Evolutionary conservation across 495 filamentous ascomycete species (phyloP).

Genomic region (Pyrenopolyporus hunteri): DNA sequence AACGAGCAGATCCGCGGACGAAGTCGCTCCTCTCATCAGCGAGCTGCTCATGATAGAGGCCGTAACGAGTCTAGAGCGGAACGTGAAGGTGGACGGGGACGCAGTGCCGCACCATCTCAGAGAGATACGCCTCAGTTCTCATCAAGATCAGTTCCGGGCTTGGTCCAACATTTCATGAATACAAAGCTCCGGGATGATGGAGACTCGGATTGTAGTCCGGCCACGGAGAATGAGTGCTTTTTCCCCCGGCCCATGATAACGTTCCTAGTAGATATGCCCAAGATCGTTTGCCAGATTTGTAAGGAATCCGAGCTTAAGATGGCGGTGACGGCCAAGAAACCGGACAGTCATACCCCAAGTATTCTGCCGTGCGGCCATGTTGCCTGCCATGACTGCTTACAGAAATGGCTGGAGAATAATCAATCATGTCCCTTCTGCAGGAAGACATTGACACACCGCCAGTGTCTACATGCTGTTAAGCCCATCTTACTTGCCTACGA

Average conservation of each 20-base stretch:
- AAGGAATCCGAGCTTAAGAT: slow-evolving; percentile 8
- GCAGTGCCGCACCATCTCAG: too few species aligned
- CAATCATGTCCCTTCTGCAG: slow-evolving; percentile 35
- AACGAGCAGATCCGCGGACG: too few species aligned
- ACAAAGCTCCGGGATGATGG: neutral
- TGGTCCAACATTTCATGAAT: too few species aligned
- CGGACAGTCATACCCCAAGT: neutral
- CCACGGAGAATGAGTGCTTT: slow-evolving; percentile 10
- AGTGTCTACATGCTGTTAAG: slow-evolving; percentile 20
- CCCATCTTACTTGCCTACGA: slow-evolving; percentile 12
- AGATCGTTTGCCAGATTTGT: slow-evolving; percentile 35
- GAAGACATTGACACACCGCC: neutral
- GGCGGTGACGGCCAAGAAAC: neutral
- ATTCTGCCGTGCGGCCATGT: slow-evolving; percentile 39
- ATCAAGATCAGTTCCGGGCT: too few species aligned
- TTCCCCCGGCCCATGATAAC: slow-evolving; percentile 32
- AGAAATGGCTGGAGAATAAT: neutral
- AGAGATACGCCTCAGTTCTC: too few species aligned
- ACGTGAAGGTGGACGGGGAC: too few species aligned
- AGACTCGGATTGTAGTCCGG: neutral
- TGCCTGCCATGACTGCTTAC: slow-evolving; percentile 21
- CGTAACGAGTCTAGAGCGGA: too few species aligned
- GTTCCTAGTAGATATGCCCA: slow-evolving; percentile 33
- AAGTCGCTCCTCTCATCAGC: too few species aligned
- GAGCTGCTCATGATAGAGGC: too few species aligned